Evolutionary conservation across 2,329 filamentous ascomycete genomes (phyloP), one percentile per base, ranked within the genome.

Genomic region (Xylariaceae sp.): DNA sequence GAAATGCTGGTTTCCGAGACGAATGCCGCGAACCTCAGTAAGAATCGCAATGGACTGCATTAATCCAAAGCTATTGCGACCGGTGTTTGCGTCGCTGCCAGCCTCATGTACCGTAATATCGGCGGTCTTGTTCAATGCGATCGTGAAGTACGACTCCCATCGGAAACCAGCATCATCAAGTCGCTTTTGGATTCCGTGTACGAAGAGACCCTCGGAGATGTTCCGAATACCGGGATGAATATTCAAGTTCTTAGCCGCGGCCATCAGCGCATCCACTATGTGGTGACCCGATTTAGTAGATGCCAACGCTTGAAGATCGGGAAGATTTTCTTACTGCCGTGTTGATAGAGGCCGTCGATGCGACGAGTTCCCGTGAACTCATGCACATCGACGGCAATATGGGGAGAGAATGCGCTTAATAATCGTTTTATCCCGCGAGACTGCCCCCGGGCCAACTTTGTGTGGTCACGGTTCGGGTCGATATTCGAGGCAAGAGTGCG

Each of bases 71-170:
- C 57, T 66, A 30, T 69, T 69, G 23, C 68, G 55, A 0, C 68
- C 67, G 11, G 59, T 58, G 39, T 67, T 68, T 15, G 61, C 64
- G 57, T 70, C 67, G 48, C 66, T 69, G 2, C 65, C 66, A 11
- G 68, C 68, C 60, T 70, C 67, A 1, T 51, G 51, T 11, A 70
- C 57, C 11, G 64, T 61, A 53, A 70, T 65, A 0, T 60, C 61
- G 1, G 60, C 56, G 39, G n/a, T 18, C 3, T 53, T 34, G 37
- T 55, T 56, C 1, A 17, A 56, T 7, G 57, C 49, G 2, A 68
- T 65, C 4, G 70, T 72, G 17, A 71, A 71, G 37, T 73, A 73
- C 5, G 70, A 66, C 11, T 72, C 71, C 71, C 70, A 73, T 23
- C 71, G 64, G 37, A 73, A 64, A 10, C 71, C 68, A n/a, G 65